phyloP scores from a whole-genome alignment of 129 eudicot species.

The Sambucus nigra region DNA sequence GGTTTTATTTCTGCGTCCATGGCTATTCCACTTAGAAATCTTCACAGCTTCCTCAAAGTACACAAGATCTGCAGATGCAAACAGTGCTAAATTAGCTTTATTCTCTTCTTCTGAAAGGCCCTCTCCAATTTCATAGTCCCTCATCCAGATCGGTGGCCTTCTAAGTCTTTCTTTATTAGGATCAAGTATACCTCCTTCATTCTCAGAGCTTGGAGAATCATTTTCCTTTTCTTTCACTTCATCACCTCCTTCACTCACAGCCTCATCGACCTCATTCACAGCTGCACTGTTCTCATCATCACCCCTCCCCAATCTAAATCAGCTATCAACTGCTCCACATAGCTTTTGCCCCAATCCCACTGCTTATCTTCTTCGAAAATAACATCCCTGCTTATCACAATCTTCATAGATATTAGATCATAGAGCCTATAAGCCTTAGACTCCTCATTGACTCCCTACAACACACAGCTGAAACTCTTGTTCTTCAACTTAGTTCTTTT shows the following conservation, averaged over 20 bases:
- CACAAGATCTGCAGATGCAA: not conserved
- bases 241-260: too few species aligned
- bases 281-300: not conserved
- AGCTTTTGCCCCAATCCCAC: not conserved
- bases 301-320: not conserved
- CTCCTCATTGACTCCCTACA: not conserved
- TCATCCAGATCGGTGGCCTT: not conserved
- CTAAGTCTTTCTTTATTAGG: too few species aligned
- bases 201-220: too few species aligned
- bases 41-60: not conserved
- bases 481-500: not conserved
- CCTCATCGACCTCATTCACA: not conserved
- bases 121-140: not conserved
- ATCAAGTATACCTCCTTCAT: too few species aligned
- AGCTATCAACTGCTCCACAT: not conserved
- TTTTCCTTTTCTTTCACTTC: too few species aligned
- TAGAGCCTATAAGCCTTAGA: not conserved
- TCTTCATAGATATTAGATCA: not conserved
- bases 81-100: not conserved
- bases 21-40: not conserved
- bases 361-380: not conserved
- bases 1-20: too few species aligned
- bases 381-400: not conserved
- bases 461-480: not conserved
- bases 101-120: not conserved